Evolutionary conservation across 2,329 filamentous ascomycete species (phyloP).

Genomic region (Zymoseptoria brevis): DNA sequence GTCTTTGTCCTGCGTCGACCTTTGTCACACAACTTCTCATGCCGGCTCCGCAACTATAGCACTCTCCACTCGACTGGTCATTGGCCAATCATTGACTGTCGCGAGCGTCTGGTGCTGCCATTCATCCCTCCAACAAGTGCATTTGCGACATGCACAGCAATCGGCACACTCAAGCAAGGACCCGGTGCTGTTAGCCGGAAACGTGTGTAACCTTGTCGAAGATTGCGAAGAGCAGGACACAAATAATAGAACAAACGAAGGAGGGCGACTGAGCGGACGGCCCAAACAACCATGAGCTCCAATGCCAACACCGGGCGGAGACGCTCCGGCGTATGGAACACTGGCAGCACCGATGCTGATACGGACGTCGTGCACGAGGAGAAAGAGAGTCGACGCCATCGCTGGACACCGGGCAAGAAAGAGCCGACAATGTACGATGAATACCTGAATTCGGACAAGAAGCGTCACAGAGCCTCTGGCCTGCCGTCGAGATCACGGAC

Average conservation of each 20-base stretch:
- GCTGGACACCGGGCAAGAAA: conserved; percentile 18
- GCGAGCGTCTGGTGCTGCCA: neutral
- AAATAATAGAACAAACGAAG: neutral
- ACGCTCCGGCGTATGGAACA: conserved; percentile 16
- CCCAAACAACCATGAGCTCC: neutral
- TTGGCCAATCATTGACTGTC: neutral
- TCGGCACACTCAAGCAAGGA: neutral
- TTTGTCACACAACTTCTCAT: neutral
- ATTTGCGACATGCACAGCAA: neutral
- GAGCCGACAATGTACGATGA: conserved; percentile 28
- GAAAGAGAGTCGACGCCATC: conserved; percentile 10
- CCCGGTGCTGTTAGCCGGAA: neutral
- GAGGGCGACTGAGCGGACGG: neutral
- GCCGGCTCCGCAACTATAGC: neutral
- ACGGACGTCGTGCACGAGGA: conserved; percentile 9
- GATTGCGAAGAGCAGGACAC: neutral
- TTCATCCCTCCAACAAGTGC: neutral
- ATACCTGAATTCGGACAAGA: conserved; percentile 22
- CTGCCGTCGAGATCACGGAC: conserved; percentile 5
- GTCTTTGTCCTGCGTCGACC: neutral
- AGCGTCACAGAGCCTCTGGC: conserved; percentile 6
- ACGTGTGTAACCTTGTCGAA: neutral
- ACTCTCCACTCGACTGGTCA: neutral
- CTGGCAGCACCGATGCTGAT: neutral
- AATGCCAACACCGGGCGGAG: conserved; percentile 6